Evolutionary conservation across 495 filamentous ascomycete genomes (phyloP), one percentile per base, ranked within the genome.

Genomic region (Hypoxylon subgilvum): DNA sequence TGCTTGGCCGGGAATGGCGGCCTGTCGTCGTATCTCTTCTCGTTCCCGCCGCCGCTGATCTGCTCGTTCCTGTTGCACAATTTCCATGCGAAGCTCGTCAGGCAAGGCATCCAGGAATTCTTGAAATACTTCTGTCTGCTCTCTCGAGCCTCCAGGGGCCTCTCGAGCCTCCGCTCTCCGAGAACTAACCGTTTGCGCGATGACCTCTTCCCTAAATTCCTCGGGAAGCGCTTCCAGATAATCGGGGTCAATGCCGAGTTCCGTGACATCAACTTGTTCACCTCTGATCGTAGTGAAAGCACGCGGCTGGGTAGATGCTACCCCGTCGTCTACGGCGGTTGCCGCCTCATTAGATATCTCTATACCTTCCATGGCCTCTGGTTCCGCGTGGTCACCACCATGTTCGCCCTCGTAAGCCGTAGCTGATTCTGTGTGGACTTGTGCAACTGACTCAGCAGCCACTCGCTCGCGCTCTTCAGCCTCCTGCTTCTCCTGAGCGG

Each of bases 51-150:
- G 91, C 39, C 94, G 89, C 40, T 92, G 89, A 62, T 96, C 95
- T 58, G 86, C 84, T 23, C 87, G 82, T 74, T 99, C 95, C 67
- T 96, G 90, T 61, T 90, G 85, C 2, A 96, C 82, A 34, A 99
- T 81, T 64, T 99, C 94, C 50, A 88, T 81, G 39, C 93, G 88
- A 34, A 99, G 90, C 41, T 96, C 93, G 0, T 85, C 82, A 2
- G 94, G 94, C 38, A 99, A 78, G 7, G 95, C 94, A 57, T 96
- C 89, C 18, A 99, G 78, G 72, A 99, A 99, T 63, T 99, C 94
- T 60, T 87, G 88, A 72, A 89, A 92, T 56, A 96, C 92, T 66
- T 95, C 92, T 2, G 91, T 88, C 66, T 90, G 86, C 68, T 95
- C 88, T 25, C 91, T 92, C 34, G 88, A 83, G 9, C 47, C 66